phyloP scores from a whole-genome alignment of 75 land plant genomes.

The Adiantum capillusveneris region DNA sequence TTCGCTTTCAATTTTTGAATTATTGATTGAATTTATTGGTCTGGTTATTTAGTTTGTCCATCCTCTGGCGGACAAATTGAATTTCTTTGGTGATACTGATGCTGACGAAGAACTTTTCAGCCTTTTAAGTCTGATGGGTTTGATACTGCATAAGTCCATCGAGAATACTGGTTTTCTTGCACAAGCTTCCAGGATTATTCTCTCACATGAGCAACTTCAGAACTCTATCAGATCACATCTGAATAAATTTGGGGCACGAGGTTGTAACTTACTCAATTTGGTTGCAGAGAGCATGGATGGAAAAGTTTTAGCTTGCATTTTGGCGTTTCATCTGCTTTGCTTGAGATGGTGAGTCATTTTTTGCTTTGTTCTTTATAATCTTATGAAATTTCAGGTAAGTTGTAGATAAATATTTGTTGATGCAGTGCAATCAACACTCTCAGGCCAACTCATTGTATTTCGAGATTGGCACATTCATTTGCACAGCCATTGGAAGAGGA shows the following conservation, averaged over 20 bases:
- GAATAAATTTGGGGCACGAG: conserved; percentile 34
- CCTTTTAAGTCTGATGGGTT: conserved; percentile 36
- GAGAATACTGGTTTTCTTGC: conserved; percentile 26
- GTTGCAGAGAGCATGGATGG: conserved; percentile 36
- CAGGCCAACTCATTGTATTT: background rate
- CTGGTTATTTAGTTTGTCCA: background rate
- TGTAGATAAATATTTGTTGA: background rate
- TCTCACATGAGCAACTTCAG: conserved; percentile 25
- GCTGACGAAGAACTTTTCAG: conserved; percentile 21
- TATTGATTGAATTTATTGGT: too few species aligned
- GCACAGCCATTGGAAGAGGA: too few species aligned
- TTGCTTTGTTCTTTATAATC: too few species aligned
- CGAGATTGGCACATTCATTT: background rate
- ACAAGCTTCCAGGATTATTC: conserved; percentile 51
- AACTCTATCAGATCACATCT: conserved; percentile 23
- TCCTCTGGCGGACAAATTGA: background rate
- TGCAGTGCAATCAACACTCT: background rate
- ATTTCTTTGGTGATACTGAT: background rate
- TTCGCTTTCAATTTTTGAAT: too few species aligned
- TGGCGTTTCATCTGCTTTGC: conserved; percentile 46
- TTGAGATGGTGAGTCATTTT: conserved; percentile 58
- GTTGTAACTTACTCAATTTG: conserved; percentile 29
- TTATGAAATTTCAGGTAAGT: background rate
- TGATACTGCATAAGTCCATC: conserved; percentile 59
- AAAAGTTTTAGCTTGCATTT: conserved; percentile 26